Evolutionary conservation across 2,329 filamentous ascomycete genomes (phyloP), one percentile per base, ranked within the genome.

Genomic region (Alternaria dauci): DNA sequence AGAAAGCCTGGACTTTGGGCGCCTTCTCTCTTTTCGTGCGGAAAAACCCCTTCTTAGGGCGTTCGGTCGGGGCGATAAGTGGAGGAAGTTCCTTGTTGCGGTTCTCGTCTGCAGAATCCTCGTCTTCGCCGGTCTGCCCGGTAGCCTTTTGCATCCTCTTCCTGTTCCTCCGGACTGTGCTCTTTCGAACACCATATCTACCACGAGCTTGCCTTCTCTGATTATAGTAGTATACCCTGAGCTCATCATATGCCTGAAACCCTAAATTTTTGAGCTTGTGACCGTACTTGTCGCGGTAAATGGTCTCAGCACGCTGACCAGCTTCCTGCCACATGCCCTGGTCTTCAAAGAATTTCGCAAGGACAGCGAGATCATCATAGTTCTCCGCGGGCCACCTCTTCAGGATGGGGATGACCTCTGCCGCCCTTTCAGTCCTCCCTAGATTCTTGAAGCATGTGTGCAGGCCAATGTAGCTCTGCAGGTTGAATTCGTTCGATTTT

Each of bases 281-380:
- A 6, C 67, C 62, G 46, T 76, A 80, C n/a, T 84, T 84, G 52
- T 93, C 86, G 60, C 91, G 88, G 59, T 93, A 87, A 1, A 93
- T 93, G 71, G 92, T 88, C 70, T 93, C 90, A 23, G 68, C 76
- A 52, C 73, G 71, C 39, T 71, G 62, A 58, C 70, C 67, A 36
- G 76, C 75, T 48, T 75, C 73, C 86, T 88, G 79, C 90, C 87
- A 63, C 89, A 89, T 44, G 86, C 86, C 64, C 85, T 88, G 65
- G 62, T 76, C 74, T 75, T 96, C 92, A 72, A 96, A 97, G 77
- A 97, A 87, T 70, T 91, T 93, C 12, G 92, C 92, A 9, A 97
- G 83, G 69, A 92, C 88, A 30, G 91, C 88, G 39, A 92, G 89
- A 39, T 92, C 91, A 63, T 93, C 89, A 48, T 94, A 88, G 59